These are phyloP conservation scores for Backusella luteola DNA, from an alignment of 192 early-diverging fungal genomes.

Conservation along the genomic window DNA sequence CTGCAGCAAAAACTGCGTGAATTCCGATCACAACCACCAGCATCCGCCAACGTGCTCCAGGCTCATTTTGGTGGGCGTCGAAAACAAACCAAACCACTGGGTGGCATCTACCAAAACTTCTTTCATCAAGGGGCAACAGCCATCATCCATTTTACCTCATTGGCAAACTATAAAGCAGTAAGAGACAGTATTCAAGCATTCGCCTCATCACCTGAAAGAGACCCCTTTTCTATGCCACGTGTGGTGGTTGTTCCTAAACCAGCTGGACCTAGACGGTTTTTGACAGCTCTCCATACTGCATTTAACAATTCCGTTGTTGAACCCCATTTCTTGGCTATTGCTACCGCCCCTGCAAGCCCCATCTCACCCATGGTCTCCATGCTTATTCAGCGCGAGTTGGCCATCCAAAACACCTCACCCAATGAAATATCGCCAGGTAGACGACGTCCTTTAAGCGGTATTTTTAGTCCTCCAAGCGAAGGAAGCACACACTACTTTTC, in stretches of 20 bases:
- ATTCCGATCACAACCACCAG: constrained; percentile 29
- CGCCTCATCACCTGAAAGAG: background rate
- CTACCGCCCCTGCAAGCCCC: constrained; percentile 47
- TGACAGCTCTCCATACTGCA: constrained; percentile 58
- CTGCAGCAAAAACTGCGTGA: constrained; percentile 47
- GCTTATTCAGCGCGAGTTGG: background rate
- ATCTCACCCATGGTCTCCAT: background rate
- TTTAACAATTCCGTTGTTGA: constrained; percentile 50
- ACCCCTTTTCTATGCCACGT: constrained; percentile 39
- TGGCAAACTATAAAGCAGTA: constrained; percentile 51
- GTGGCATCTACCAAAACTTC: constrained; percentile 10
- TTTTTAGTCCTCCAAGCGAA: constrained; percentile 8
- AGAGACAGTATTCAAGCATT: constrained; percentile 45
- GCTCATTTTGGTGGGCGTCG: constrained; percentile 11
- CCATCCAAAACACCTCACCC: background rate
- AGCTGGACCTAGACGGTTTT: constrained; percentile 55
- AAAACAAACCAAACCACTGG: constrained; percentile 15
- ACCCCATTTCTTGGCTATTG: constrained; percentile 52
- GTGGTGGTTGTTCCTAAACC: constrained; percentile 63
- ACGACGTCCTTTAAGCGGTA: background rate
- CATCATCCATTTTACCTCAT: constrained; percentile 57
- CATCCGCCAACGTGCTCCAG: constrained; percentile 12
- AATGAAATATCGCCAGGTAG: background rate
- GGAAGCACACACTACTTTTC: background rate
- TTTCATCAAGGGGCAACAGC: constrained; percentile 43